Evolutionary conservation across 2,329 filamentous ascomycete genomes (phyloP).

Genomic region (Trichothecium roseum): DNA sequence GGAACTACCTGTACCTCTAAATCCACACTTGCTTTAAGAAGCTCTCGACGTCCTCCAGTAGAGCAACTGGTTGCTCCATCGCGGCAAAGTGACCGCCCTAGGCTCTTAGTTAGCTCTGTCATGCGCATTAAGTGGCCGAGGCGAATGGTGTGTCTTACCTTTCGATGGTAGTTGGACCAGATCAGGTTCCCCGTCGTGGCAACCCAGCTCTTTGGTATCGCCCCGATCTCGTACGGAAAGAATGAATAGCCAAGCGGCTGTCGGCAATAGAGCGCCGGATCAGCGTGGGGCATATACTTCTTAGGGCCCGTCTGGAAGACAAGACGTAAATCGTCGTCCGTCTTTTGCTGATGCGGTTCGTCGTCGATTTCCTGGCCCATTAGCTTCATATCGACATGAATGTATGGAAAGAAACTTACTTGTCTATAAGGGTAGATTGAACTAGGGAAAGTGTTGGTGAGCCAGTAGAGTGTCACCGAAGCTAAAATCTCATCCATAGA

Average conservation of each 20-base stretch:
- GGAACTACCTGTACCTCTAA: too few species aligned
- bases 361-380: conserved; percentile 1
- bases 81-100: conserved; percentile 43
- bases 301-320: conserved; percentile 11
- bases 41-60: conserved; percentile 32
- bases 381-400: neutral
- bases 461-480: conserved; percentile 43
- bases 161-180: conserved; percentile 15
- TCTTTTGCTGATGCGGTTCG: too few species aligned
- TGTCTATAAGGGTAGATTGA: conserved; percentile 38
- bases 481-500: conserved; percentile 33
- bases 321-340: conserved; percentile 10
- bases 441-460: conserved; percentile 36
- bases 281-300: too few species aligned
- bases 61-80: conserved; percentile 27
- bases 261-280: too few species aligned
- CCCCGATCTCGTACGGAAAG: conserved; percentile 30
- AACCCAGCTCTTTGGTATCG: conserved; percentile 24
- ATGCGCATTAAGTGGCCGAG: too few species aligned
- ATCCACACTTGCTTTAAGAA: conserved; percentile 16
- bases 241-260: conserved; percentile 33
- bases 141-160: too few species aligned
- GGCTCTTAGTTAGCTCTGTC: too few species aligned
- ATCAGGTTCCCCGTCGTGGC: conserved; percentile 23
- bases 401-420: neutral